Percentiles rank a stretch among this genome's conserved stretches.
phyloP scores from a whole-genome alignment of 1,284 basidiomycete species.

The Psilocybe mexicana region DNA sequence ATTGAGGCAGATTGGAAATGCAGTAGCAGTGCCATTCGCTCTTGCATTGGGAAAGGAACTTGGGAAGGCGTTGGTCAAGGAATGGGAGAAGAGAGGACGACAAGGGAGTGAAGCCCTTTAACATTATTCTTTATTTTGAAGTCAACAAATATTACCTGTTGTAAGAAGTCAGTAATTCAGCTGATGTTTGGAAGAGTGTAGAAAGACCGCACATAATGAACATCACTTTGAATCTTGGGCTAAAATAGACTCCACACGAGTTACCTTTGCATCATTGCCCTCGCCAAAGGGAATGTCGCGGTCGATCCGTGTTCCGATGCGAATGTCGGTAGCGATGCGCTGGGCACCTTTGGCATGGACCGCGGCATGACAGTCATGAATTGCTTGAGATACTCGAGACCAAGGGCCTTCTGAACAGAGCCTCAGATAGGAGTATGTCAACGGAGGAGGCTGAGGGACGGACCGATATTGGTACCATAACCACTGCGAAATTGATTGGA shows the following conservation, averaged over 20 bases:
- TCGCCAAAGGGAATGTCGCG: slow-evolving; percentile 61
- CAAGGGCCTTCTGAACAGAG: slow-evolving; percentile 73
- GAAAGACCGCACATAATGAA: not conserved
- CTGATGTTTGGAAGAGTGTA: too few species aligned
- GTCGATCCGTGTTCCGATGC: slow-evolving; percentile 88
- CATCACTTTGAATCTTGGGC: slow-evolving; percentile 35
- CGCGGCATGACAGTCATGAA: slow-evolving; percentile 86
- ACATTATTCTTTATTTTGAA: not conserved
- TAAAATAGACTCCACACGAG: slow-evolving; percentile 77
- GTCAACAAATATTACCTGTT: not conserved
- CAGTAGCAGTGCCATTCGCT: slow-evolving; percentile 68
- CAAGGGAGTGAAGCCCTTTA: slow-evolving; percentile 46
- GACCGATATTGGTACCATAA: slow-evolving; percentile 88
- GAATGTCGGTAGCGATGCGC: slow-evolving; percentile 84
- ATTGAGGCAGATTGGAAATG: slow-evolving; percentile 72
- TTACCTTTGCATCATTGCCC: slow-evolving; percentile 78
- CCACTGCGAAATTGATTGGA: slow-evolving; percentile 50
- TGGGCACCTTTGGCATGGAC: slow-evolving; percentile 78
- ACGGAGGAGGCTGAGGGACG: slow-evolving; percentile 18
- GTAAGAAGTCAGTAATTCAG: not conserved
- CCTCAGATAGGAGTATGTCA: slow-evolving; percentile 4
- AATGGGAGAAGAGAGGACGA: slow-evolving; percentile 42
- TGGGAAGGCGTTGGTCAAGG: slow-evolving; percentile 46
- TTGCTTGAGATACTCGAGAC: slow-evolving; percentile 76
- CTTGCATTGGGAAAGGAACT: slow-evolving; percentile 61